Base-by-base conservation (phyloP, 129 eudicot genomes). In the Helichrysum umbraculigerum region DNA sequence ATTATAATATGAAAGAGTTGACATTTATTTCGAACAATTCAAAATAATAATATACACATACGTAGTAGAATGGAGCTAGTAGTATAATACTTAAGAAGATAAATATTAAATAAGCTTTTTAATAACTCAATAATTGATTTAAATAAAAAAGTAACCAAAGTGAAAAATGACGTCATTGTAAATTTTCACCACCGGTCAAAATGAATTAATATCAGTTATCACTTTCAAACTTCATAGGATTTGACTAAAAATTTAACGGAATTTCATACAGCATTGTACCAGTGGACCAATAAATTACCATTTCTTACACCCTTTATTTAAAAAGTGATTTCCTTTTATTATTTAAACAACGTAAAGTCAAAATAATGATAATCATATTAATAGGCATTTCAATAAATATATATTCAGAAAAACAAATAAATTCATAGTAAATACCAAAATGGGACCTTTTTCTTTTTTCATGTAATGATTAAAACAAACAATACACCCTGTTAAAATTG, bases 401-500 rank as follows among this genome's bases (percentile, higher is more conserved):
- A 8, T 50, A 32, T 34, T 11, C 39, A 39, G 20, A 57, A 29
- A 58, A 42, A 33, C 59, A 47, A 73, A 73, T 29, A 44, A 30
- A 57, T 42, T 80, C 75, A 67, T 67, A 69, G 42, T 68, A 28
- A 80, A 80, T 74, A 66, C 83, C 61, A 73, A 66, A 66, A 73
- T 73, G 52, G 70, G 69, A 65, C 50, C 70, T 66, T 73, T 75
- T 58, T 66, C 22, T 72, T 79, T 80, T 57, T 34, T 59, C 62
- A 6, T 20, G 28, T 57, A 59, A 80, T 74, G 71, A 80, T 68
- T 61, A 80, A 80, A 74, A 67, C 76, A 76, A 80, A 66, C 79
- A 74, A 74, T 74, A 74, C 84, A 80, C 75, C 70, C 79, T 74
- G 79, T 80, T 74, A 80, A 80, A 74, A 59, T 44, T 52, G 68